A percentile compares a stretch with the other conserved stretches of the same genome.
These are phyloP conservation scores for Carex arenaria DNA, from an alignment of 202 grass and related monocot genomes.

Conservation along the genomic window DNA sequence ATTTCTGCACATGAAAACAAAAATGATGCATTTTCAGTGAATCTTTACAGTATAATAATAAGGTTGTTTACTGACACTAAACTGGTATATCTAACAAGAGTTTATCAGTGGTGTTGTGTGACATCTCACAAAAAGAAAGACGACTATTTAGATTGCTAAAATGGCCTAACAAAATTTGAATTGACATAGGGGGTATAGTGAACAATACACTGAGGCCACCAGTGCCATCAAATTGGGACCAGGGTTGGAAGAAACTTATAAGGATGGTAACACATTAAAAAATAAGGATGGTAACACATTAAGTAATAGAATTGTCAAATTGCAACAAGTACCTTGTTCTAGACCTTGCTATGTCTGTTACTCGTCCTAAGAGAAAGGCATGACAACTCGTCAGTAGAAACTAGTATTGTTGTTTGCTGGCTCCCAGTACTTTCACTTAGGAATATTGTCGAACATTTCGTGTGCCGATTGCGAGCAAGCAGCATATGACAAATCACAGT, in stretches of 20 bases:
- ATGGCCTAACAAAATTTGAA: background rate
- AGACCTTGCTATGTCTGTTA: background rate
- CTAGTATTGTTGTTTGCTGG: background rate
- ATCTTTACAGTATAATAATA: background rate
- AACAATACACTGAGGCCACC: constrained; percentile 83
- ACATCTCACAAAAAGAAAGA: background rate
- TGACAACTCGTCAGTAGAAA: too few relatives aligned
- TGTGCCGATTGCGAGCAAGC: background rate
- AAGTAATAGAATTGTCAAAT: background rate
- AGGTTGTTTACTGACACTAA: too few relatives aligned
- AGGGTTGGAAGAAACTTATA: constrained; percentile 70
- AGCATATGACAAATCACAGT: background rate
- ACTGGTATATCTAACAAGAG: background rate
- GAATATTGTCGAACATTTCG: constrained; percentile 7
- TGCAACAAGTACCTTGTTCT: background rate
- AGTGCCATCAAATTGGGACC: constrained; percentile 61
- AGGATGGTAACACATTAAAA: too few relatives aligned
- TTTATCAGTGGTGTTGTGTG: background rate
- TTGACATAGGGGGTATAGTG: constrained; percentile 72
- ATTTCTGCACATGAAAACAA: background rate
- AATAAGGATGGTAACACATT: background rate
- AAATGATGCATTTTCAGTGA: background rate
- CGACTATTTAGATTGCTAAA: background rate
- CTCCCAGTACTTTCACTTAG: background rate
- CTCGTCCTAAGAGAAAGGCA: background rate